phyloP scores from a whole-genome alignment of 495 filamentous ascomycete species.

The Acidomyces sp. region DNA sequence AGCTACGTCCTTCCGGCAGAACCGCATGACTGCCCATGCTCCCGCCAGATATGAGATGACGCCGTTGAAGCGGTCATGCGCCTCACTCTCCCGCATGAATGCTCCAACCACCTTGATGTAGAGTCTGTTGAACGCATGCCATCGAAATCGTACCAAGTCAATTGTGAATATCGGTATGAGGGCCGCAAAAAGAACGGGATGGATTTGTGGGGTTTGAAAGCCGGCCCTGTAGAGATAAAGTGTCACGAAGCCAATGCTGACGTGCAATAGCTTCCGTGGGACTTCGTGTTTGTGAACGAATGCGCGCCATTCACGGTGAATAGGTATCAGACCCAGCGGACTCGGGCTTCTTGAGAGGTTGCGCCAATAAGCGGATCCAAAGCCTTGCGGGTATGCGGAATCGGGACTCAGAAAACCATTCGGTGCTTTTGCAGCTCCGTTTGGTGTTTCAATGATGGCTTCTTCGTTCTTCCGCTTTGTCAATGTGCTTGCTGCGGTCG shows the following conservation, averaged over 20 bases:
- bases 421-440: constrained; percentile 8
- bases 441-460: constrained; percentile 2
- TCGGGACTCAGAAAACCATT: constrained; percentile 66
- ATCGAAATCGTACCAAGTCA: constrained; percentile 72
- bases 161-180: constrained; percentile 78
- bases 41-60: constrained; percentile 94
- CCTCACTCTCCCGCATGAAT: constrained; percentile 94
- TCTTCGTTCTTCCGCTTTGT: constrained; percentile 12
- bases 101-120: constrained; percentile 78
- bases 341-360: constrained; percentile 78
- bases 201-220: constrained; percentile 57
- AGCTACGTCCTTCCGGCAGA: constrained; percentile 89
- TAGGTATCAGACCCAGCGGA: constrained; percentile 87
- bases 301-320: constrained; percentile 62
- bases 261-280: constrained; percentile 64
- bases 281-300: constrained; percentile 66
- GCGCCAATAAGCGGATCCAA: constrained; percentile 47
- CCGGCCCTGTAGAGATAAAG: constrained; percentile 69
- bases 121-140: constrained; percentile 64
- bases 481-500: constrained; percentile 7
- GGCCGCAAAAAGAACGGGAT: constrained; percentile 67
- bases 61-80: constrained; percentile 71
- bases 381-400: constrained; percentile 26
- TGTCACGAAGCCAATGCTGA: constrained; percentile 90
- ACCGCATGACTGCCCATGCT: constrained; percentile 68